Percentiles rank a stretch among this genome's conserved stretches.
Evolutionary conservation across 805 yeast species (phyloP).

Genomic region (Barnettozyma populi): DNA sequence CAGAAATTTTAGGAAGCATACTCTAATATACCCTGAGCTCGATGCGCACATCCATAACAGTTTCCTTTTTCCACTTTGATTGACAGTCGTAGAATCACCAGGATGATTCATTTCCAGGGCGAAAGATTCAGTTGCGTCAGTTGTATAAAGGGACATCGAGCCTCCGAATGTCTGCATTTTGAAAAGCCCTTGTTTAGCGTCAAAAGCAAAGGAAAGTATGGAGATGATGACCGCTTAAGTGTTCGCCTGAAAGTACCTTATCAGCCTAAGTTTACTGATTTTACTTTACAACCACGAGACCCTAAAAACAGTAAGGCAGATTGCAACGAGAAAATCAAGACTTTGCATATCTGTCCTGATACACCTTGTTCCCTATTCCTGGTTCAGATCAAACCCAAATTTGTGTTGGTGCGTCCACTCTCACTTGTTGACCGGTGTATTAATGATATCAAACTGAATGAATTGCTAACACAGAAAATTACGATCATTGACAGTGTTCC

Average conservation of each 20-base stretch:
- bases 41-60: no score
- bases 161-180: constrained; percentile 6
- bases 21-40: no score
- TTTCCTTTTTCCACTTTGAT: no score
- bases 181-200: constrained; percentile 5
- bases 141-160: constrained; percentile 10
- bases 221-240: background rate
- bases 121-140: constrained; percentile 8
- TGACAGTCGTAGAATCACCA: no score
- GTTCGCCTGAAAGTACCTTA: background rate
- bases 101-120: constrained; percentile 5
- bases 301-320: constrained; percentile 4
- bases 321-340: background rate
- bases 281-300: constrained; percentile 2
- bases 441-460: background rate
- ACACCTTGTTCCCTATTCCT: background rate
- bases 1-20: no score
- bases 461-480: background rate
- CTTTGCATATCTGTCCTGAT: background rate
- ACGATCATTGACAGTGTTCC: background rate
- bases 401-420: background rate
- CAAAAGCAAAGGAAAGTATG: constrained; percentile 5
- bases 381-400: background rate
- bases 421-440: background rate
- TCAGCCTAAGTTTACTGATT: background rate